phyloP scores from a whole-genome alignment of 208 protist genomes.

The Porcisia deanei region DNA sequence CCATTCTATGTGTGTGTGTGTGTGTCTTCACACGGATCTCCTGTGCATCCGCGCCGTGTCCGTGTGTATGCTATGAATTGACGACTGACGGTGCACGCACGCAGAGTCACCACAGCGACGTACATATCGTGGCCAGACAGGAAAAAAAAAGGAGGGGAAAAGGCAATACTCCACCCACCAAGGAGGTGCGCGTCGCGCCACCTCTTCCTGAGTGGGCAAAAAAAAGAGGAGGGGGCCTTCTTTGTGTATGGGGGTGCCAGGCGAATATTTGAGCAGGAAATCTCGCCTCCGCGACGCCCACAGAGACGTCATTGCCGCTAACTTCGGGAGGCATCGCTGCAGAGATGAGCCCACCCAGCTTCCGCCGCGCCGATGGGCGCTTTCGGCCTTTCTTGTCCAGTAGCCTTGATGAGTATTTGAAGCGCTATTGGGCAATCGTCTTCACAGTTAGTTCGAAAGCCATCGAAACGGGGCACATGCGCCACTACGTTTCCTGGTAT shows the following conservation, averaged over 20 bases:
- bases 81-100: too few relatives aligned
- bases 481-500: slow-evolving; percentile 90
- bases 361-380: slow-evolving; percentile 12
- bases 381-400: slow-evolving; percentile 69
- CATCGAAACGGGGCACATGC: slow-evolving; percentile 83
- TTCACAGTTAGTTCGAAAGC: slow-evolving; percentile 76
- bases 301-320: neutral
- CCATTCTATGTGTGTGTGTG: too few relatives aligned
- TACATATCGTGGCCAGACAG: too few relatives aligned
- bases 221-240: neutral
- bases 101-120: too few relatives aligned
- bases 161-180: too few relatives aligned
- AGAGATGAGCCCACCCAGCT: slow-evolving; percentile 11
- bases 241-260: neutral
- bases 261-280: neutral
- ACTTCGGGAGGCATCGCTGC: neutral
- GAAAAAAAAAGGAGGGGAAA: too few relatives aligned
- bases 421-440: slow-evolving; percentile 81
- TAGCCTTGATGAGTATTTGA: slow-evolving; percentile 66
- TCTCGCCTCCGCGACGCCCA: neutral
- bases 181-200: neutral
- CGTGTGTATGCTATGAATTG: too few relatives aligned
- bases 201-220: neutral
- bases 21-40: too few relatives aligned
- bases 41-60: too few relatives aligned